These are phyloP conservation scores for Lentinula sp. DNA, from an alignment of 768 basidiomycete genomes.

Conservation along the genomic window DNA sequence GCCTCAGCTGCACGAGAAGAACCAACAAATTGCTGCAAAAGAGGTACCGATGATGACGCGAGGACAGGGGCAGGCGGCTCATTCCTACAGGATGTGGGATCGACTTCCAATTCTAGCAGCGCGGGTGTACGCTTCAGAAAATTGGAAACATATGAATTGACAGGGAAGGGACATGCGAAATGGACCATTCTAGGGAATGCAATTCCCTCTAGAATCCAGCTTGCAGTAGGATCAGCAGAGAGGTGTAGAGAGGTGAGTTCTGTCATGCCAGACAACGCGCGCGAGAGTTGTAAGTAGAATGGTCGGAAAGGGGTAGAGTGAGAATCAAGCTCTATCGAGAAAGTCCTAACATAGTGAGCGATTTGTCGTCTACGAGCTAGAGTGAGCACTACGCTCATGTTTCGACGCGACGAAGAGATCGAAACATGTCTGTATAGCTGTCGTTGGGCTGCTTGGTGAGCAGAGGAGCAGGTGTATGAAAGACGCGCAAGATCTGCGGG, in stretches of 20 bases:
- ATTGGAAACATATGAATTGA: constrained; percentile 49
- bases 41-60: constrained; percentile 31
- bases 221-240: constrained; percentile 42
- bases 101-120: constrained; percentile 53
- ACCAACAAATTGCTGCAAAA: constrained; percentile 55
- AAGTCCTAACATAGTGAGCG: constrained; percentile 55
- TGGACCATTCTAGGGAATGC: constrained; percentile 43
- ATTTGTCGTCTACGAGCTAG: constrained; percentile 53
- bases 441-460: constrained; percentile 49
- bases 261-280: constrained; percentile 56
- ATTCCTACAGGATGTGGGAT: constrained; percentile 18
- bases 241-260: constrained; percentile 53
- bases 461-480: constrained; percentile 32
- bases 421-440: constrained; percentile 57
- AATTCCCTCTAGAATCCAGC: constrained; percentile 43
- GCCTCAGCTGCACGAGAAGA: constrained; percentile 47
- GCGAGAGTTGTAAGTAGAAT: constrained; percentile 43
- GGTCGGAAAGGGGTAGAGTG: constrained; percentile 31
- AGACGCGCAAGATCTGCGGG: constrained; percentile 40
- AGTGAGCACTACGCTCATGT: constrained; percentile 44
- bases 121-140: constrained; percentile 54
- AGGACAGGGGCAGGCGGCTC: constrained; percentile 25
- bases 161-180: constrained; percentile 55
- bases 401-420: constrained; percentile 35
- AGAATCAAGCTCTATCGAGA: constrained; percentile 48